A percentile compares a stretch with the other conserved stretches of the same genome.
phyloP scores from a whole-genome alignment of 1,284 basidiomycete genomes.

The Ganoderma leucocontextum region DNA sequence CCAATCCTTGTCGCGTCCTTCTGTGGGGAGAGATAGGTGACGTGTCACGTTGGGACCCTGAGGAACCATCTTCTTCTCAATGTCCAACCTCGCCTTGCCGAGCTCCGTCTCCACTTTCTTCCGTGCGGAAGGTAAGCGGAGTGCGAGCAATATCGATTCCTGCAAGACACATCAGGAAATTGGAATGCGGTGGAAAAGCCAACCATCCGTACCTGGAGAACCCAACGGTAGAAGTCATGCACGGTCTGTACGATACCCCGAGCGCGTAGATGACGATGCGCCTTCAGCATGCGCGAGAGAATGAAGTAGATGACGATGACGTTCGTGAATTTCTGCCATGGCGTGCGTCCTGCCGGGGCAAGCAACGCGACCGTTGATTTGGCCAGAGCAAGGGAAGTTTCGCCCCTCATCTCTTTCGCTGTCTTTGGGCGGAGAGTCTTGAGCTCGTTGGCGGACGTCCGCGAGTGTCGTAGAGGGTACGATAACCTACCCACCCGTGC shows the following conservation, averaged over 20 bases:
- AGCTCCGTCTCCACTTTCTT: constrained; percentile 78
- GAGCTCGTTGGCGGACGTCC: background rate
- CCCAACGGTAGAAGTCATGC: constrained; percentile 65
- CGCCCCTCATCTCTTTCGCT: background rate
- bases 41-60: constrained; percentile 67
- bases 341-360: constrained; percentile 27
- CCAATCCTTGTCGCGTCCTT: constrained; percentile 80
- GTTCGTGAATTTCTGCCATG: constrained; percentile 64
- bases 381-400: background rate
- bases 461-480: background rate
- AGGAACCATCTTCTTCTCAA: constrained; percentile 76
- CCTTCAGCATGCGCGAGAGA: constrained; percentile 56
- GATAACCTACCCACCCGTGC: background rate
- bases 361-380: constrained; percentile 14
- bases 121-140: constrained; percentile 75
- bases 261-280: constrained; percentile 78
- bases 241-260: constrained; percentile 64
- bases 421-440: background rate
- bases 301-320: constrained; percentile 71
- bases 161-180: constrained; percentile 38
- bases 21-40: constrained; percentile 70
- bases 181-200: background rate
- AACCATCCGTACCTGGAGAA: constrained; percentile 56
- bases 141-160: constrained; percentile 67
- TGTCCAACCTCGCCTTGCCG: constrained; percentile 67